A percentile compares a stretch with the other conserved stretches of the same genome.
phyloP scores from a whole-genome alignment of 805 yeast species.

The Wickerhamiella cacticola region DNA sequence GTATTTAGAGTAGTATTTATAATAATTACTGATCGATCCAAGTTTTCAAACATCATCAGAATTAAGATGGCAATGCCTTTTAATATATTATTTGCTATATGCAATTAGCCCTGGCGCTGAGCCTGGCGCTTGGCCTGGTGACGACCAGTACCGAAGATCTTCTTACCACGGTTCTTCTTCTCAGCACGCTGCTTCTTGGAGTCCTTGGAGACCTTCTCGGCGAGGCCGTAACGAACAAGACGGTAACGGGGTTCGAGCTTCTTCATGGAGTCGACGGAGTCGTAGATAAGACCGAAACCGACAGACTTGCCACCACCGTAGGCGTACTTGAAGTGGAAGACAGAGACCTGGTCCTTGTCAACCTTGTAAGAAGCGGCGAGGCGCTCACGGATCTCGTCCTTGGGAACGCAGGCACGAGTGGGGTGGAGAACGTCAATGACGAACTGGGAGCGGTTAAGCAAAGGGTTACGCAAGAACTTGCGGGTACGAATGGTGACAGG shows the following conservation, averaged over 20 bases:
- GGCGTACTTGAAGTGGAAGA: constrained; percentile 98
- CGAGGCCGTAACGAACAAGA: constrained; percentile 97
- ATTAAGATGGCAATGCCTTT: constrained; percentile 11
- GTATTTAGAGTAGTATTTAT: not conserved
- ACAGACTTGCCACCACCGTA: constrained; percentile 99
- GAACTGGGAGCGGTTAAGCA: constrained; percentile 98
- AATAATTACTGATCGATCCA: no score
- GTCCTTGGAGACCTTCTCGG: constrained; percentile 89
- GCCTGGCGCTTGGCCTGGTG: constrained; percentile 60
- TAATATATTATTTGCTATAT: constrained; percentile 15
- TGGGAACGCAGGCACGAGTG: constrained; percentile 97
- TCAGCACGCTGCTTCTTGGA: constrained; percentile 99
- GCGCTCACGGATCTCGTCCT: constrained; percentile 96
- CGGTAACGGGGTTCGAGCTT: constrained; percentile 99
- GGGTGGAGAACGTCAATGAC: constrained; percentile 99
- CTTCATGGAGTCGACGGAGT: constrained; percentile 94
- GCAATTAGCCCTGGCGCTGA: constrained; percentile 21
- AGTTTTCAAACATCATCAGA: not conserved
- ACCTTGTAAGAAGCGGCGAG: constrained; percentile 80
- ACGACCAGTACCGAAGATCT: constrained; percentile 96
- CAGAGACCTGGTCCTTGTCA: constrained; percentile 89
- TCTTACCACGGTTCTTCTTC: constrained; percentile 98
- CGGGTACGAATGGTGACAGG: constrained; percentile 95
- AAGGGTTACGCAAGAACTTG: constrained; percentile 98
- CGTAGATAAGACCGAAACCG: constrained; percentile 98